Evolutionary conservation across 108 stramenopile genomes (phyloP).

Genomic region (Pelagomonas calceolata): DNA sequence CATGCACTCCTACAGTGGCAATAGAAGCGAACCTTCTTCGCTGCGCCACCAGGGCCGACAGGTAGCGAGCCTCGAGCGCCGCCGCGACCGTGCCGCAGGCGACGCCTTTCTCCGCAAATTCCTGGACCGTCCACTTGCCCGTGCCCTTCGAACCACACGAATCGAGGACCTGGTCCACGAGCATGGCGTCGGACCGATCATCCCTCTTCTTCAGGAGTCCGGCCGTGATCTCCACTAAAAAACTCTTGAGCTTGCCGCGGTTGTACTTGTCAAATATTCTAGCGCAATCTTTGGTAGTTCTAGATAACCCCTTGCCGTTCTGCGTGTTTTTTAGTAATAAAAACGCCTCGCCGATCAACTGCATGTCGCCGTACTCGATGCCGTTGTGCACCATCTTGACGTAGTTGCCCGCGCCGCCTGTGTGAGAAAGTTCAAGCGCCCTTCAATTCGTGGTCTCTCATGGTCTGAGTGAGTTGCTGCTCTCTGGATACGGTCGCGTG

Average conservation of each 20-base stretch:
- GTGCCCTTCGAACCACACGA: constrained; percentile 99
- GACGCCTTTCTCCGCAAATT: constrained; percentile 90
- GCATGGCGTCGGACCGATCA: constrained; percentile 61
- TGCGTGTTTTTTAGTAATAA: constrained; percentile 51
- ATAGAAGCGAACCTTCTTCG: constrained; percentile 63
- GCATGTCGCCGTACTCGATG: constrained; percentile 99
- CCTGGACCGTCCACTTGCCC: constrained; percentile 95
- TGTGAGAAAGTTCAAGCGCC: constrained; percentile 6
- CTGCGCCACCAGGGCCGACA: constrained; percentile 80
- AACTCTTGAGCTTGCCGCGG: constrained; percentile 67
- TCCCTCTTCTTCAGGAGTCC: constrained; percentile 77
- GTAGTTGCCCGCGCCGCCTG: constrained; percentile 73
- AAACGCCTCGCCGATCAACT: constrained; percentile 93
- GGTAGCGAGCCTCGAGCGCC: constrained; percentile 83
- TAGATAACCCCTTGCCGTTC: too few species aligned
- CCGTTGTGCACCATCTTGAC: constrained; percentile 99
- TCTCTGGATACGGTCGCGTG: too few species aligned
- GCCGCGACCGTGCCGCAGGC: constrained; percentile 92
- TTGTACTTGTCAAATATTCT: constrained; percentile 84
- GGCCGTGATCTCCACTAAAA: constrained; percentile 93
- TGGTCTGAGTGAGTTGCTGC: too few species aligned
- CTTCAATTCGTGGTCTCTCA: too few species aligned
- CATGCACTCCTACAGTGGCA: constrained; percentile 69
- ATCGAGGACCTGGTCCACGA: constrained; percentile 80
- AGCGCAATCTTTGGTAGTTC: constrained; percentile 7